A percentile compares a stretch with the other conserved stretches of the same genome.
Conservation (phyloP, 805 yeast species). For the Candida adriatica region DNA sequence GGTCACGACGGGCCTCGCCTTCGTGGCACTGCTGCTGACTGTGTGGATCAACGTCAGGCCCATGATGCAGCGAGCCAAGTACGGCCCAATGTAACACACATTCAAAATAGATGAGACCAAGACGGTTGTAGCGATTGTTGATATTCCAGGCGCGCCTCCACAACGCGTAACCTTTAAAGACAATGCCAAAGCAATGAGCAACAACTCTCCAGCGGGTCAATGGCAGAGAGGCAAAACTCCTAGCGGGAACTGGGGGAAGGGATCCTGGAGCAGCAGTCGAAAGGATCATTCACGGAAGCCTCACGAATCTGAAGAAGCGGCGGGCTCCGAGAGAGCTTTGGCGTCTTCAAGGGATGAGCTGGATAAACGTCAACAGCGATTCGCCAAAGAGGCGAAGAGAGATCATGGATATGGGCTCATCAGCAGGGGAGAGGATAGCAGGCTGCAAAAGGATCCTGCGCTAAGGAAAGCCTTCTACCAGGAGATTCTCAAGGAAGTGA, state of each 20-base stretch:
- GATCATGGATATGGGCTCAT: conserved; percentile 41
- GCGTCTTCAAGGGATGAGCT: conserved; percentile 7
- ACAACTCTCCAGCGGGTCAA: too few species aligned
- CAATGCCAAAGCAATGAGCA: too few species aligned
- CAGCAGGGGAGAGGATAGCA: conserved; percentile 52
- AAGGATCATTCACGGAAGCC: too few species aligned
- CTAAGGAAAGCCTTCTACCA: conserved; percentile 37
- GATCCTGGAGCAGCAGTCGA: too few species aligned
- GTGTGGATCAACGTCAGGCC: conserved; percentile 16
- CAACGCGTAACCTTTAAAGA: too few species aligned
- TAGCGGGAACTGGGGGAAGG: too few species aligned
- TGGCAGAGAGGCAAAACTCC: too few species aligned
- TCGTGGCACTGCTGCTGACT: conserved; percentile 9
- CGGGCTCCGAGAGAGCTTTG: too few species aligned
- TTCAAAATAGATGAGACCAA: too few species aligned
- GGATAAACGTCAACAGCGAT: conserved; percentile 28
- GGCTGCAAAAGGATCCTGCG: conserved; percentile 37
- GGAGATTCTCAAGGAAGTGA: conserved; percentile 27
- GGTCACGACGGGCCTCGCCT: conserved; percentile 28
- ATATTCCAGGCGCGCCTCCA: too few species aligned
- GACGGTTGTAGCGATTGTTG: too few species aligned
- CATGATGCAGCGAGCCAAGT: conserved; percentile 2
- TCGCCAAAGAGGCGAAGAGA: conserved; percentile 22
- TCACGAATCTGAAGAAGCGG: too few species aligned
- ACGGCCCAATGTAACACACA: conserved; percentile 1